phyloP scores from a whole-genome alignment of 352 stramenopile genomes.

The Thraustochytrium striatum region DNA sequence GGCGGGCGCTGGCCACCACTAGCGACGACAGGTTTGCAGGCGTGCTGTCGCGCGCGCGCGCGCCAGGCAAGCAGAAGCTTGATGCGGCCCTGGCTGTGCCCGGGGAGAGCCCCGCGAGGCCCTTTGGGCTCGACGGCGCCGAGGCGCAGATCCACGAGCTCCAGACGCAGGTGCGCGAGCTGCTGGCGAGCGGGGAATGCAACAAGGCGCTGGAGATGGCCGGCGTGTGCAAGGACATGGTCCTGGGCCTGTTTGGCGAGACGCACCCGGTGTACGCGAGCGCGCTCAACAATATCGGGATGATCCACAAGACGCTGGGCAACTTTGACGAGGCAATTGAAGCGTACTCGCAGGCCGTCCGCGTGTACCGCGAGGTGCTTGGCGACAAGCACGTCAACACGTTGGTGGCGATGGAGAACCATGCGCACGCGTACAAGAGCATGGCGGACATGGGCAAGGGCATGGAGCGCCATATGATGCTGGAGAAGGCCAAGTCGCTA shows the following conservation, averaged over 20 bases:
- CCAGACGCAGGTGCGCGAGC: constrained; percentile 57
- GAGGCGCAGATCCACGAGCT: constrained; percentile 61
- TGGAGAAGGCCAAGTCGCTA: constrained; percentile 15
- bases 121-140: constrained; percentile 26
- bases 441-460: background rate
- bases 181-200: constrained; percentile 58
- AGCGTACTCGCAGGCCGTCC: constrained; percentile 58
- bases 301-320: constrained; percentile 65
- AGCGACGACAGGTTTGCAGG: too few relatives aligned
- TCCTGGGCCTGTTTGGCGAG: constrained; percentile 58
- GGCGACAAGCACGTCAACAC: constrained; percentile 64
- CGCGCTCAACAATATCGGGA: constrained; percentile 64
- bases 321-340: constrained; percentile 59
- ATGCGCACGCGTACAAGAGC: constrained; percentile 17
- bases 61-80: too few relatives aligned
- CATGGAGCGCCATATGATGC: constrained; percentile 8
- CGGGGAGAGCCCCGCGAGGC: too few relatives aligned
- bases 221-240: constrained; percentile 53
- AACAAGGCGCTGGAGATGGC: constrained; percentile 57
- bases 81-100: too few relatives aligned
- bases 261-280: constrained; percentile 63
- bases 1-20: too few relatives aligned
- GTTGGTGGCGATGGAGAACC: constrained; percentile 62
- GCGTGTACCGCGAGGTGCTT: constrained; percentile 61
- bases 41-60: too few relatives aligned